These are phyloP conservation scores for Sarcomyxa edulis DNA, from an alignment of 768 basidiomycete species.

Conservation along the genomic window DNA sequence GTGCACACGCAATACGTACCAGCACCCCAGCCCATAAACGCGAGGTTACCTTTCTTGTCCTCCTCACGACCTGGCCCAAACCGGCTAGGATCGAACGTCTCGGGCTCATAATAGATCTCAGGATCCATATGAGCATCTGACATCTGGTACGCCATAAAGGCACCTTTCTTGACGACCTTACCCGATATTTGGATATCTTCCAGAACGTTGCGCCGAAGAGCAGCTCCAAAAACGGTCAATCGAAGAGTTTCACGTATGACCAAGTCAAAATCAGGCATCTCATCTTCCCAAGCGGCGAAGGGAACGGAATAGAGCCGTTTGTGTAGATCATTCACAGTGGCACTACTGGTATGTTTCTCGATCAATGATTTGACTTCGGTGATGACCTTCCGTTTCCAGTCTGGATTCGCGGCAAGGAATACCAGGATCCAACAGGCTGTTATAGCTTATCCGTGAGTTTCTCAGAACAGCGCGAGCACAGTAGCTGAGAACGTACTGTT, in stretches of 20 bases:
- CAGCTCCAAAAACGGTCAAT: constrained; percentile 19
- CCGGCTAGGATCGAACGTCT: constrained; percentile 29
- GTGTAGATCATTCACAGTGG: constrained; percentile 23
- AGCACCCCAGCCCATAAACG: constrained; percentile 37
- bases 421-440: constrained; percentile 32
- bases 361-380: constrained; percentile 27
- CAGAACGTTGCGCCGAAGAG: constrained; percentile 28
- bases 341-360: constrained; percentile 17
- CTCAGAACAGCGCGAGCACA: too few relatives aligned
- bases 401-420: constrained; percentile 23
- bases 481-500: constrained; percentile 23
- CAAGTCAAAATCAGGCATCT: constrained; percentile 29
- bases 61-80: constrained; percentile 32
- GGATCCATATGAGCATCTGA: constrained; percentile 29
- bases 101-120: constrained; percentile 27
- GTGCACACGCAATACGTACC: too few relatives aligned
- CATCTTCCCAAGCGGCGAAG: constrained; percentile 32
- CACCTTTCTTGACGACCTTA: constrained; percentile 22
- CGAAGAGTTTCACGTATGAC: constrained; percentile 35
- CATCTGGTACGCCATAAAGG: constrained; percentile 28
- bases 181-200: constrained; percentile 23
- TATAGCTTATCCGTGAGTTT: not conserved
- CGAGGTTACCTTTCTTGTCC: constrained; percentile 30
- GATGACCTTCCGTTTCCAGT: constrained; percentile 27
- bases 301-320: constrained; percentile 29